Evolutionary conservation across 306 rosid species (phyloP).

Genomic region (Lablab purpureus): DNA sequence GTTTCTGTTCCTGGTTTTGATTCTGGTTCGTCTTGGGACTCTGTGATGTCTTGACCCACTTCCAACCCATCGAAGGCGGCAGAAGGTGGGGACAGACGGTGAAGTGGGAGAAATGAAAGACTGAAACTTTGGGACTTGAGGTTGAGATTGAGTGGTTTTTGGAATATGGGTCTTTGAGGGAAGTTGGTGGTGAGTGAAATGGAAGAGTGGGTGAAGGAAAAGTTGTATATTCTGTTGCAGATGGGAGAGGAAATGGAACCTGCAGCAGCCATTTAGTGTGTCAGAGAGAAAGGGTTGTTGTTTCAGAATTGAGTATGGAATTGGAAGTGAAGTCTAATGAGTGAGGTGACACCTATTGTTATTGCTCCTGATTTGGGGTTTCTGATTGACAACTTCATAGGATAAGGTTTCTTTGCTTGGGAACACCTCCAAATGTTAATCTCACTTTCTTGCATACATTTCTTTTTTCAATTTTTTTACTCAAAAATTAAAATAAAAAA

Average conservation of each 20-base stretch:
- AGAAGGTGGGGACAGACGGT: constrained; percentile 47
- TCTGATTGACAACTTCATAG: constrained; percentile 13
- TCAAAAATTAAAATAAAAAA: neutral
- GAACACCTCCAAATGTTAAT: constrained; percentile 14
- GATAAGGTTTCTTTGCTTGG: constrained; percentile 52
- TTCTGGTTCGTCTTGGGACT: constrained; percentile 50
- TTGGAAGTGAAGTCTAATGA: constrained; percentile 5
- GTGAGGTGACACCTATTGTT: constrained; percentile 5
- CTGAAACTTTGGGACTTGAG: constrained; percentile 54
- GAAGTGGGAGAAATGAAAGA: constrained; percentile 50
- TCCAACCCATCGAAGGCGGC: constrained; percentile 64
- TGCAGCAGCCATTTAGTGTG: constrained; percentile 60
- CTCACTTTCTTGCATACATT: neutral
- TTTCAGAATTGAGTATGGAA: constrained; percentile 5
- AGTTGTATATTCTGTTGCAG: constrained; percentile 61
- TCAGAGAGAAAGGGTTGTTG: neutral
- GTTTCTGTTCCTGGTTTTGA: constrained; percentile 42
- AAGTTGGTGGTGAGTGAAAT: constrained; percentile 56
- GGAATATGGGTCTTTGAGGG: constrained; percentile 52
- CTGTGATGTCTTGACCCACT: constrained; percentile 45
- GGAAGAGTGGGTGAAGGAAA: constrained; percentile 57
- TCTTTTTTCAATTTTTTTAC: neutral
- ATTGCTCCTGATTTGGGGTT: constrained; percentile 11
- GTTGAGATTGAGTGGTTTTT: constrained; percentile 55
- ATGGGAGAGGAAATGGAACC: constrained; percentile 60